Evolutionary conservation across 768 basidiomycete species (phyloP), one percentile per base, ranked within the genome.

Genomic region (Mrakia frigida): DNA sequence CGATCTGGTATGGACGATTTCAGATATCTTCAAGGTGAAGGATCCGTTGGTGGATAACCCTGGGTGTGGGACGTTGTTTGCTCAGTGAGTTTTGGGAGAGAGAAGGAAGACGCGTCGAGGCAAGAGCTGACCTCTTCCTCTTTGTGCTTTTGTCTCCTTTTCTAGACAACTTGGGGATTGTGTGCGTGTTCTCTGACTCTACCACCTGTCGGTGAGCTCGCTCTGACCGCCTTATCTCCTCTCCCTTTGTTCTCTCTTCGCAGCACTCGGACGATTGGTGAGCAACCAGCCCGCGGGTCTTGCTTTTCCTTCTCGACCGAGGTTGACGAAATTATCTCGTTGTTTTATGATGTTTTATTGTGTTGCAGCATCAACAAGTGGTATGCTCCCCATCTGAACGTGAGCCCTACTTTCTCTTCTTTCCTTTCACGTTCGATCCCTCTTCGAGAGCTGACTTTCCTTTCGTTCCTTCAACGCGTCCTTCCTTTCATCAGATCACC

Each of bases 1-100:
- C 11, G 35, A 56, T 60, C 59, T 72, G 28, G 59, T 72, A 3
- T 74, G 69, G 74, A 77, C 70, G 13, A 63, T 69, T 65, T 63
- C 79, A 81, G 83, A 84, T 61, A 83, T 84, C 68, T 83, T 82
- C 77, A 78, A 81, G 33, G 80, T 81, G 65, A 69, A 28, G 33
- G 65, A 75, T 25, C 52, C 28, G 23, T 71, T 78, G 41, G 78
- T 84, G 25, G 83, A 82, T 75, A 78, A 78, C 7, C 78, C 83
- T 6, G 81, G 80, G 9, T 83, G 83, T 60, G 82, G 80, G 4
- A 77, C 83, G 9, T 63, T 84, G 4, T 80, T 84, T 6, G 80
- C 82, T 5, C 83, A 84, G 81, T 81, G 52, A 68, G 81, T 81
- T 65, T 52, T 5, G 35, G 31, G 35, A 37, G 23, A n/a, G 31